A percentile compares a stretch with the other conserved stretches of the same genome.
Evolutionary conservation across 306 rosid genomes (phyloP).

Genomic region (Vigna angularis): DNA sequence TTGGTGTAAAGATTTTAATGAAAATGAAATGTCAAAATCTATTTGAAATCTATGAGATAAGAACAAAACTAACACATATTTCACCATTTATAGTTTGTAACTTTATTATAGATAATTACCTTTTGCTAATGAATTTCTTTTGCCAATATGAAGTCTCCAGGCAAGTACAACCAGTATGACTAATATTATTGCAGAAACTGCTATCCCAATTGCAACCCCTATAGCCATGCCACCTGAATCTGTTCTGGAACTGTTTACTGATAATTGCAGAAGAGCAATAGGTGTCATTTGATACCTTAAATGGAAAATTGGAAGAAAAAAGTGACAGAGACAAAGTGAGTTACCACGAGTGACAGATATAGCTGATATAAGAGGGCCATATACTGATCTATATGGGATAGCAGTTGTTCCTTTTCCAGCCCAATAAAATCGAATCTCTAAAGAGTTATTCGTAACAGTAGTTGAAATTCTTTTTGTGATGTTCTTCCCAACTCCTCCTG

Average conservation of each 20-base stretch:
- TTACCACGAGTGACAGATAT: too few relatives aligned
- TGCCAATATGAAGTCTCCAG: slow-evolving; percentile 35
- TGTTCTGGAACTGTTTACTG: not conserved
- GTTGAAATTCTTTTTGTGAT: too few relatives aligned
- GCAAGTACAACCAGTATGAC: slow-evolving; percentile 33
- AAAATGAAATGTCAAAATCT: not conserved
- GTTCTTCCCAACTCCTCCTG: too few relatives aligned
- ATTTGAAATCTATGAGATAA: not conserved
- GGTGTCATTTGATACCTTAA: not conserved
- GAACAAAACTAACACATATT: not conserved
- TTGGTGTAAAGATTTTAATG: too few relatives aligned
- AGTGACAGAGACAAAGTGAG: not conserved
- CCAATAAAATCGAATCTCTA: too few relatives aligned
- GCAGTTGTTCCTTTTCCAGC: too few relatives aligned
- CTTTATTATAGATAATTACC: slow-evolving; percentile 32
- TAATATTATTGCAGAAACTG: slow-evolving; percentile 30
- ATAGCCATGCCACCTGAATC: slow-evolving; percentile 5
- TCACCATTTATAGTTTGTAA: not conserved
- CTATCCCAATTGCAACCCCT: slow-evolving; percentile 49
- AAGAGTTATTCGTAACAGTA: too few relatives aligned
- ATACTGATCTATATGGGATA: too few relatives aligned
- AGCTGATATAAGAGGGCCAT: too few relatives aligned
- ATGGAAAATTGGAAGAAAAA: not conserved
- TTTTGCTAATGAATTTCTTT: slow-evolving; percentile 39
- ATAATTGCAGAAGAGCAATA: not conserved